Percentiles rank a stretch among this genome's conserved stretches.
Evolutionary conservation across 2,329 filamentous ascomycete genomes (phyloP).

Genomic region (Fusarium buxicola): DNA sequence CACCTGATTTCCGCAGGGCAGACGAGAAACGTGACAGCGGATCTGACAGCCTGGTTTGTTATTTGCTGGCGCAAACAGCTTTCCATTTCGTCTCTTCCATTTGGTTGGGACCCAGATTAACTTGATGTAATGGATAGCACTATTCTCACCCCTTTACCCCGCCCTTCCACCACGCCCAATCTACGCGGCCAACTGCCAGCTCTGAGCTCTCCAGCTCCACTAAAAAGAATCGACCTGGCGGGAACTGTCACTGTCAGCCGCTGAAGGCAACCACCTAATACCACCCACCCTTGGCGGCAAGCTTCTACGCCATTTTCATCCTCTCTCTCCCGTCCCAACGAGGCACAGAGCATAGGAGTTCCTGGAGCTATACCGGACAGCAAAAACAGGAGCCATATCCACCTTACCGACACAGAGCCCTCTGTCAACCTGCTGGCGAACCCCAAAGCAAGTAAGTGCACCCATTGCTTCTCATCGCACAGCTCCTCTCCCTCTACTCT

Average conservation of each 20-base stretch:
- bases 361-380: too few species aligned
- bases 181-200: conserved; percentile 10
- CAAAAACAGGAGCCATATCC: too few species aligned
- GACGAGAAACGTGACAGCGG: neutral
- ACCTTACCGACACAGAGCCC: too few species aligned
- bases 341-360: too few species aligned
- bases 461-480: neutral
- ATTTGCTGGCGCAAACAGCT: conserved; percentile 1
- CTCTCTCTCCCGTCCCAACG: too few species aligned
- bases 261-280: conserved; percentile 15
- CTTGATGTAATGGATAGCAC: conserved; percentile 36
- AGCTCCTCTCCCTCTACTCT: conserved; percentile 8
- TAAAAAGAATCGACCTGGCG: conserved; percentile 26
- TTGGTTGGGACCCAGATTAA: neutral
- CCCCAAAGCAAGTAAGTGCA: conserved; percentile 3
- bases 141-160: conserved; percentile 45
- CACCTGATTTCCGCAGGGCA: neutral
- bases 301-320: too few species aligned
- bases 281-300: conserved; percentile 1
- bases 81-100: neutral
- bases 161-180: conserved; percentile 38
- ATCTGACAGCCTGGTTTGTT: neutral
- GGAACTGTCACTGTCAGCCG: conserved; percentile 8
- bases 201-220: conserved; percentile 23
- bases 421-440: neutral